These are phyloP conservation scores for Citrullus mucosospermus DNA, from an alignment of 306 rosid genomes.

Conservation along the genomic window DNA sequence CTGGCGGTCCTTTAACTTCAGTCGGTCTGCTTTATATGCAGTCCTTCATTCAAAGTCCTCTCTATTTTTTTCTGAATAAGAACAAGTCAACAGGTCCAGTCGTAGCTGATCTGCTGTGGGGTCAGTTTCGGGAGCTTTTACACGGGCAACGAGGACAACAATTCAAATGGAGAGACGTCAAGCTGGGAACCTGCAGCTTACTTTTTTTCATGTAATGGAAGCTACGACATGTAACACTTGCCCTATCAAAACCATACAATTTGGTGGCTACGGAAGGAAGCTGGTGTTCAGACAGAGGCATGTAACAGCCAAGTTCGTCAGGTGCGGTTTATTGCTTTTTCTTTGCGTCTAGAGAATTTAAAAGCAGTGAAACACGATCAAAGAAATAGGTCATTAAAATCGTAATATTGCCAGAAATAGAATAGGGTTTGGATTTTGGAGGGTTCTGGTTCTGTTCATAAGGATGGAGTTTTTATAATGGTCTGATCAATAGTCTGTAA, in stretches of 20 bases:
- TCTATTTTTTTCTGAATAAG: background rate
- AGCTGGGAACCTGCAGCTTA: background rate
- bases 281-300: background rate
- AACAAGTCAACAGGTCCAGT: slow-evolving; percentile 7
- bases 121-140: background rate
- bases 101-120: background rate
- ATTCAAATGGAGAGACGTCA: slow-evolving; percentile 3
- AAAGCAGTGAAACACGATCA: background rate
- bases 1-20: background rate
- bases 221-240: background rate
- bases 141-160: slow-evolving; percentile 2
- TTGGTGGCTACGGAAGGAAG: background rate
- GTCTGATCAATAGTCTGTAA: background rate
- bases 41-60: background rate
- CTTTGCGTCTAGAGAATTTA: background rate
- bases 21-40: background rate
- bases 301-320: background rate
- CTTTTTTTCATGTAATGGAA: background rate
- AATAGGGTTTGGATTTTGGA: background rate
- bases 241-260: slow-evolving; percentile 1
- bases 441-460: background rate
- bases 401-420: background rate
- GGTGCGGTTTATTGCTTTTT: background rate
- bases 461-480: background rate
- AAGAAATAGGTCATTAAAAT: background rate